A percentile compares a stretch with the other conserved stretches of the same genome.
These are phyloP conservation scores for Dryas octopetala DNA, from an alignment of 306 rosid genomes.

Conservation along the genomic window DNA sequence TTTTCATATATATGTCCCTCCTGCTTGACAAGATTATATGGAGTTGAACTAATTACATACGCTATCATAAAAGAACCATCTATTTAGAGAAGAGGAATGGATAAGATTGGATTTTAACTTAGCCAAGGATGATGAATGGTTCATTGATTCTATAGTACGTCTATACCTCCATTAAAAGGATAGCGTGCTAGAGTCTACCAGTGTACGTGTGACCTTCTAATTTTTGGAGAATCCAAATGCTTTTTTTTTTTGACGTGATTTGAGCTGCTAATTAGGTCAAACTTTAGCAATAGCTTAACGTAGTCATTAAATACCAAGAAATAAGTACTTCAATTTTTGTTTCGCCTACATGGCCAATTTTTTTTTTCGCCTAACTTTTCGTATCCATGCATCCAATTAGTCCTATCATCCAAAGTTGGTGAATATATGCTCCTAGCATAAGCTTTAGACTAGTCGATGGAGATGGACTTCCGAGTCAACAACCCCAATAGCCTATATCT, in stretches of 20 bases:
- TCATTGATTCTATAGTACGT: no score
- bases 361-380: neutral
- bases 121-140: neutral
- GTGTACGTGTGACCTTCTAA: neutral
- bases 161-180: neutral
- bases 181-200: neutral
- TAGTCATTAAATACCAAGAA: neutral
- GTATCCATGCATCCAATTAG: neutral
- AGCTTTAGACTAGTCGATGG: neutral
- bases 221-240: neutral
- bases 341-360: neutral
- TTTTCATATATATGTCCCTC: no score
- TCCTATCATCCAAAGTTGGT: neutral
- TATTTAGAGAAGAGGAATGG: neutral
- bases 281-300: neutral
- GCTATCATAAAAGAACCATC: no score
- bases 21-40: no score
- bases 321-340: neutral
- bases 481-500: neutral
- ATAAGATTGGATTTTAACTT: neutral
- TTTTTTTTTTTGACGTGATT: neutral
- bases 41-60: no score
- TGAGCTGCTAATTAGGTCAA: neutral
- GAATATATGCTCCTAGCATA: neutral
- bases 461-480: neutral